Evolutionary conservation across 345 rosid genomes (phyloP).

Genomic region (Brassica rapa): DNA sequence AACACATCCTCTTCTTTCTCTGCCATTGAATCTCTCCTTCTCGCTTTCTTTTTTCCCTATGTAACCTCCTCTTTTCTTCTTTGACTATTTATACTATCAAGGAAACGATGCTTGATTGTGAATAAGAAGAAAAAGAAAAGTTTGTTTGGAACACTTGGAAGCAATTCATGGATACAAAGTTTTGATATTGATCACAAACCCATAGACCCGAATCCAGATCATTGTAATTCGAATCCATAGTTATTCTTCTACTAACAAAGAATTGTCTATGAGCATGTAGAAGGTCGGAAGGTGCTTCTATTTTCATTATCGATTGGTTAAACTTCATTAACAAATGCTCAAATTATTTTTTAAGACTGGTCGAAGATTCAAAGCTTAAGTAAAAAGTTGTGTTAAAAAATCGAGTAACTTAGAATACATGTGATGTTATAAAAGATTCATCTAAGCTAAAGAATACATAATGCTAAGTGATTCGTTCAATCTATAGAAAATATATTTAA

Average conservation of each 20-base stretch:
- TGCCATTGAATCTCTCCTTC: conserved; percentile 16
- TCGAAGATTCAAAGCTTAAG: neutral
- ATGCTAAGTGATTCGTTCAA: neutral
- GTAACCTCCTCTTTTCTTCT: neutral
- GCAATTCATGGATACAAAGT: neutral
- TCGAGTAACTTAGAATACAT: neutral
- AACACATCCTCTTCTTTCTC: conserved; percentile 43
- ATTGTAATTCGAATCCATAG: neutral
- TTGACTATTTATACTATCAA: conserved; percentile 1
- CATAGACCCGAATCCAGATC: neutral
- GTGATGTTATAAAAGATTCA: neutral
- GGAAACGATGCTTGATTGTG: neutral
- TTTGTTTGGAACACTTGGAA: neutral
- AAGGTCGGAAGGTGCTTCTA: neutral
- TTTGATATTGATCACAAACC: neutral
- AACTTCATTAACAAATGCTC: neutral
- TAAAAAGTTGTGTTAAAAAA: neutral
- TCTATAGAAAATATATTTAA: neutral
- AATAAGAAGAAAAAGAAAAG: neutral
- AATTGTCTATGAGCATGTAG: neutral
- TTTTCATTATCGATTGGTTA: neutral
- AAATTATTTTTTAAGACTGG: neutral
- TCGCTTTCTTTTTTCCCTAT: neutral
- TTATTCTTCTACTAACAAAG: neutral
- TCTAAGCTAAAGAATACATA: neutral